Base-by-base conservation (phyloP, 1,284 basidiomycete genomes). In the Meira nashicola region DNA sequence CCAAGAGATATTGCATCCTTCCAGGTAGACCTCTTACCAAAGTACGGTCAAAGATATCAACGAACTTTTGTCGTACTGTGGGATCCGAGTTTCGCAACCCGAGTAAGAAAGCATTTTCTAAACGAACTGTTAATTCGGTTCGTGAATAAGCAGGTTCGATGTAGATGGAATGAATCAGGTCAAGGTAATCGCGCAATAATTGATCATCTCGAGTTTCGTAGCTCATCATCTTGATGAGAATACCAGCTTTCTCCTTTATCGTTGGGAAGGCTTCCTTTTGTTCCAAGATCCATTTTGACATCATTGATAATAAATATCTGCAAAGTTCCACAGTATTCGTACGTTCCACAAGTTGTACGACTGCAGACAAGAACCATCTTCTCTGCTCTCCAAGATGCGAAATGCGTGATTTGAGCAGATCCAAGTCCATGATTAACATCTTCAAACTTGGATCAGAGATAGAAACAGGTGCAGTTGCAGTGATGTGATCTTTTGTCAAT, bases 111-210 rank as follows among this genome's bases (percentile, higher is more conserved):
- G 92, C 87, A 33, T 89, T 87, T 75, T 99, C 96, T 19, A 99
- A 84, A 14, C 92, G 86, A 53, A 90, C 88, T 0, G 95, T 99
- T 60, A 98, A 83, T 70, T 99, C 95, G 60, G 91, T 95, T 53
- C 93, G 86, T 19, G 90, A 86, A 40, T 98, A 82, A 4, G 83
- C 81, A 2, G 91, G 87, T 48, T 92, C 89, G 9, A 88, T 89
- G 81, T 97, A 99, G 71, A 99, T 93, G 67, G 93, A 89, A 74
- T 90, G 89, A 64, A 99, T 89, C 58, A 98, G 83, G 64, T 91
- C 87, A 61, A 98, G 83, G 77, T 92, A 98, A 53, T 87, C 85
- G 60, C 87, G 86, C 79, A 90, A 90, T 3, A 98, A 83, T 11
- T 70, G 85, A 28, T 84, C 83, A 63, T 87, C 87, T 43, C 83